A percentile compares a stretch with the other conserved stretches of the same genome.
Conservation (phyloP, 1,284 basidiomycete genomes). For the Paramarasmius palmivorus region DNA sequence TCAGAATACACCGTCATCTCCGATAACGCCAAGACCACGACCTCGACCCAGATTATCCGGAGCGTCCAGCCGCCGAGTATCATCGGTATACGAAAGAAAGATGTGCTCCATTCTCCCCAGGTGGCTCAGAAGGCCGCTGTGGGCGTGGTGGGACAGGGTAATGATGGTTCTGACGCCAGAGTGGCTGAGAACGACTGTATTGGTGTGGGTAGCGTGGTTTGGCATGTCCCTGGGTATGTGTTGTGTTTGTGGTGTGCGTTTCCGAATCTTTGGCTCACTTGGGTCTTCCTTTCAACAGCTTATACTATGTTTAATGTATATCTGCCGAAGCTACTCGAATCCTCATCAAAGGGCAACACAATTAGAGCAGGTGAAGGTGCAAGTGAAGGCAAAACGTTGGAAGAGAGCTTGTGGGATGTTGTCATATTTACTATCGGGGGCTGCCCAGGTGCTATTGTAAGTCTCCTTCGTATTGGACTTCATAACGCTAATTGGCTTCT, state of each 20-base stretch:
- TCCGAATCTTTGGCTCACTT: not conserved
- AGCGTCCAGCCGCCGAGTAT: constrained; percentile 18
- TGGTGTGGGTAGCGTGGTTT: constrained; percentile 87
- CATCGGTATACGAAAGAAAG: constrained; percentile 45
- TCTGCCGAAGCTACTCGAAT: constrained; percentile 88
- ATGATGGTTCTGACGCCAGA: constrained; percentile 77
- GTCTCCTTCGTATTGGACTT: constrained; percentile 26
- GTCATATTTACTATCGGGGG: constrained; percentile 83
- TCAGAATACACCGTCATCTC: not conserved
- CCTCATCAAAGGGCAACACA: constrained; percentile 29
- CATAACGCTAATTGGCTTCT: not conserved
- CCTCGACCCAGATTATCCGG: constrained; percentile 19
- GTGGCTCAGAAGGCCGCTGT: constrained; percentile 49
- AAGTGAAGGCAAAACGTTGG: constrained; percentile 48
- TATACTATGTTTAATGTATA: constrained; percentile 98
- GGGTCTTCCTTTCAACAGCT: constrained; percentile 40
- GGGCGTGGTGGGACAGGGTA: constrained; percentile 73
- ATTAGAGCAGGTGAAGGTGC: not conserved
- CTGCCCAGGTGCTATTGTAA: constrained; percentile 82
- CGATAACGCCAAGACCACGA: constrained; percentile 6
- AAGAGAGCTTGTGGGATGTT: constrained; percentile 78
- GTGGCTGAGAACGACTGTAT: constrained; percentile 81
- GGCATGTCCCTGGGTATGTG: constrained; percentile 76
- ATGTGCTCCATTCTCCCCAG: constrained; percentile 45
- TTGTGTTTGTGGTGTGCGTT: not conserved